These are phyloP conservation scores for Stagonosporopsis cucurbitacearum DNA, from an alignment of 2,329 filamentous ascomycete species.

Conservation along the genomic window DNA sequence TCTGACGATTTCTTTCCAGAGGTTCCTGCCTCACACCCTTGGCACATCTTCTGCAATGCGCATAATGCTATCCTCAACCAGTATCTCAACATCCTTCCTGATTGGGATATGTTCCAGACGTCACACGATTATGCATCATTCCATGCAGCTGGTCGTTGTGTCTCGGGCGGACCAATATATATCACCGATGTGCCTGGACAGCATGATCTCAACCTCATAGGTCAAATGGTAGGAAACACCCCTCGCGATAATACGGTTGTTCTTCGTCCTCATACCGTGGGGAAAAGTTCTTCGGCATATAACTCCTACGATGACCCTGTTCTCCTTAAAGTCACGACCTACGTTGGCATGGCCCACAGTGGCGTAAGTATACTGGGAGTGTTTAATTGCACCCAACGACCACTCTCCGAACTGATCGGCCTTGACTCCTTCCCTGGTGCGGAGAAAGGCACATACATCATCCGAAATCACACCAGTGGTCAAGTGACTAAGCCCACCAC, in stretches of 20 bases:
- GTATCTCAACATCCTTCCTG: constrained; percentile 84
- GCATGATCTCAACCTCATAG: constrained; percentile 77
- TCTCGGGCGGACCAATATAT: constrained; percentile 91
- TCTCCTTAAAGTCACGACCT: constrained; percentile 79
- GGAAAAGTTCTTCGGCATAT: constrained; percentile 76
- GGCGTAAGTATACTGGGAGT: constrained; percentile 81
- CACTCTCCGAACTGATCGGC: constrained; percentile 72
- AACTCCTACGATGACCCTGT: constrained; percentile 74
- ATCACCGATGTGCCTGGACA: constrained; percentile 89
- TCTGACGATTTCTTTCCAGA: constrained; percentile 93
- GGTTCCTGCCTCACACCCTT: constrained; percentile 79
- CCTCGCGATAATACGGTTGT: constrained; percentile 76
- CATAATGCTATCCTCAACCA: constrained; percentile 85
- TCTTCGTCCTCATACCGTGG: constrained; percentile 77
- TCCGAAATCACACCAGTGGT: constrained; percentile 74
- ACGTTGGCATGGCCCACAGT: constrained; percentile 70
- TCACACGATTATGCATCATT: constrained; percentile 75
- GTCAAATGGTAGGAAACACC: constrained; percentile 80
- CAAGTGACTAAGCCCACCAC: constrained; percentile 63
- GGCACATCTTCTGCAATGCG: constrained; percentile 95
- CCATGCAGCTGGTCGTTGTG: constrained; percentile 87
- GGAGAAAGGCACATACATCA: constrained; percentile 66
- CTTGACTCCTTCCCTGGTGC: constrained; percentile 77
- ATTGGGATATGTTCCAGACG: constrained; percentile 80
- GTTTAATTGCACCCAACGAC: constrained; percentile 76